Evolutionary conservation across 1,284 basidiomycete genomes (phyloP).

Genomic region (Entoloma clypeatum): DNA sequence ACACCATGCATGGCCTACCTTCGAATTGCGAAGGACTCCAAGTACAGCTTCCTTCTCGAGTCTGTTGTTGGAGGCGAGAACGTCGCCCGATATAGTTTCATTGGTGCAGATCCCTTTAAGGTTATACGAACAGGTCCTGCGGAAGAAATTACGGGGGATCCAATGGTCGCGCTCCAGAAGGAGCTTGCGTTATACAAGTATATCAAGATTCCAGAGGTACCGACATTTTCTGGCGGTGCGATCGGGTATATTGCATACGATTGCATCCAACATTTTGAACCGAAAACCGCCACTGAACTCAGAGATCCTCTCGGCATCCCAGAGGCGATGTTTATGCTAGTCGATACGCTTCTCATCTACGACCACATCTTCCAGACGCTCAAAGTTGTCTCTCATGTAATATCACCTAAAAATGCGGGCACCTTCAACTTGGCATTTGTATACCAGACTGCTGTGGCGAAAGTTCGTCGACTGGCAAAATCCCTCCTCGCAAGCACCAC

Average conservation of each 20-base stretch:
- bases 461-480: conserved; percentile 74
- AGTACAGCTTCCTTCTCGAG: conserved; percentile 91
- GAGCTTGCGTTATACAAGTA: conserved; percentile 89
- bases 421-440: conserved; percentile 67
- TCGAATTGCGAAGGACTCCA: conserved; percentile 86
- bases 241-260: conserved; percentile 98
- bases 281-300: conserved; percentile 76
- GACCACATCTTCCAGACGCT: conserved; percentile 96
- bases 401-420: conserved; percentile 68
- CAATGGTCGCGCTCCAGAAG: conserved; percentile 79
- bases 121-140: conserved; percentile 86
- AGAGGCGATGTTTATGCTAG: conserved; percentile 96
- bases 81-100: conserved; percentile 92
- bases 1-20: conserved; percentile 98
- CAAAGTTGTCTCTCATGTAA: conserved; percentile 95
- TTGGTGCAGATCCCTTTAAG: conserved; percentile 96
- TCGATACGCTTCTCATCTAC: conserved; percentile 92
- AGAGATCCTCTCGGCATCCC: conserved; percentile 82
- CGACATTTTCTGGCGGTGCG: conserved; percentile 96
- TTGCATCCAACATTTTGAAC: conserved; percentile 95
- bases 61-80: conserved; percentile 90
- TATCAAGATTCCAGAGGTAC: conserved; percentile 85
- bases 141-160: conserved; percentile 85
- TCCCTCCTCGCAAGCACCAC: conserved; percentile 55
- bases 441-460: conserved; percentile 79